These are phyloP conservation scores for Metschnikowia cubensis DNA, from an alignment of 805 yeast genomes.

Conservation along the genomic window DNA sequence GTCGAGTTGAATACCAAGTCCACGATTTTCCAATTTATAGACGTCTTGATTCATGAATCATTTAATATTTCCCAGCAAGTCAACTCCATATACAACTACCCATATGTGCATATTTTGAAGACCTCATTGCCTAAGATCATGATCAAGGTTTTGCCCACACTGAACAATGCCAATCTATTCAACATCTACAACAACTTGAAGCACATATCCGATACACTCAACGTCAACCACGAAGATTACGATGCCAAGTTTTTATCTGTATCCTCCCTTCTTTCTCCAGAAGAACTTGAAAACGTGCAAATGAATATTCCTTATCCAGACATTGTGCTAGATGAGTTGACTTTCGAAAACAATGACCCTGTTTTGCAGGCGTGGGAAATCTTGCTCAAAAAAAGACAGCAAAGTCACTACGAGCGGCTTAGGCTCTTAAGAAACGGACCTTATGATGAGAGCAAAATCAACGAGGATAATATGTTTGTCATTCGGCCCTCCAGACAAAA, in stretches of 20 bases:
- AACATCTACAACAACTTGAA: constrained; percentile 35
- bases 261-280: constrained; percentile 28
- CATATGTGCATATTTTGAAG: constrained; percentile 34
- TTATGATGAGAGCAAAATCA: constrained; percentile 13
- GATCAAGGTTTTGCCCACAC: constrained; percentile 32
- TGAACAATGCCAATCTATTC: constrained; percentile 34
- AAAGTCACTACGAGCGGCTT: constrained; percentile 49
- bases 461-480: constrained; percentile 21
- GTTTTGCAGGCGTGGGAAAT: constrained; percentile 45
- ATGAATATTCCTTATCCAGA: constrained; percentile 34
- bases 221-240: constrained; percentile 25
- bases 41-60: constrained; percentile 48
- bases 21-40: constrained; percentile 66
- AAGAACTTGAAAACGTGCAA: constrained; percentile 32
- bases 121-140: constrained; percentile 33
- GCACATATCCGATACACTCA: constrained; percentile 34
- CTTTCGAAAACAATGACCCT: constrained; percentile 23
- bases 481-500: constrained; percentile 25
- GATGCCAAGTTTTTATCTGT: constrained; percentile 27
- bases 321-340: constrained; percentile 20
- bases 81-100: constrained; percentile 32
- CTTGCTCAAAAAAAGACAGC: constrained; percentile 42
- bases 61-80: constrained; percentile 31
- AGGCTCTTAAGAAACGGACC: constrained; percentile 34
- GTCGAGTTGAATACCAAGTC: constrained; percentile 59